phyloP scores from a whole-genome alignment of 2,329 filamentous ascomycete species.

The Chrysosporium keratinophilum region DNA sequence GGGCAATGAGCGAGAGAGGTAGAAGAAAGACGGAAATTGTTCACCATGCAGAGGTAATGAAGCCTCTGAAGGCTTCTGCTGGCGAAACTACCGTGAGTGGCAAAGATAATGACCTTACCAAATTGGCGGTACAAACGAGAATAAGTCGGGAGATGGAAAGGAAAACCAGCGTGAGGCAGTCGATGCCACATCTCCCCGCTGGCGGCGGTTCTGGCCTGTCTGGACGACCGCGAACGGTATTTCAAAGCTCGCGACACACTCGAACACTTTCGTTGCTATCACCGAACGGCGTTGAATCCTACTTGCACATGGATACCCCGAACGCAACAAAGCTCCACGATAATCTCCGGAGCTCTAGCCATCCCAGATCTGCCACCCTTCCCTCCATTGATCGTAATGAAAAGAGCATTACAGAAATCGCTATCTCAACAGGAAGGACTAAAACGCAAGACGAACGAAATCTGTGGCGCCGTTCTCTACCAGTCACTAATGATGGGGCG shows the following conservation, averaged over 20 bases:
- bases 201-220: not conserved
- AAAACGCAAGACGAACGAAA: slow-evolving; percentile 17
- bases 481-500: slow-evolving; percentile 30
- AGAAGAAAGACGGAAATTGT: slow-evolving; percentile 62
- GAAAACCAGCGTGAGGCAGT: slow-evolving; percentile 55
- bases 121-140: slow-evolving; percentile 23
- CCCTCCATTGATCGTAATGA: slow-evolving; percentile 31
- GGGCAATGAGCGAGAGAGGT: slow-evolving; percentile 63
- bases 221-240: slow-evolving; percentile 48
- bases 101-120: slow-evolving; percentile 18
- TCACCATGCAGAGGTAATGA: slow-evolving; percentile 49
- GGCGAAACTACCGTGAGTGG: not conserved
- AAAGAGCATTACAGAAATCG: slow-evolving; percentile 16
- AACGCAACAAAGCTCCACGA: slow-evolving; percentile 15
- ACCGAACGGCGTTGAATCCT: slow-evolving; percentile 31
- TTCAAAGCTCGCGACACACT: slow-evolving; percentile 53
- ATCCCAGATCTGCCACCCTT: slow-evolving; percentile 33
- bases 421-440: slow-evolving; percentile 23
- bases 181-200: slow-evolving; percentile 30
- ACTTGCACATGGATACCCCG: slow-evolving; percentile 14
- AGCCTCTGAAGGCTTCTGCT: slow-evolving; percentile 40
- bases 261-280: slow-evolving; percentile 73
- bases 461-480: slow-evolving; percentile 34
- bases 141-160: slow-evolving; percentile 57
- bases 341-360: slow-evolving; percentile 25